Evolutionary conservation across 768 basidiomycete species (phyloP).

Genomic region (Suillus spraguei): DNA sequence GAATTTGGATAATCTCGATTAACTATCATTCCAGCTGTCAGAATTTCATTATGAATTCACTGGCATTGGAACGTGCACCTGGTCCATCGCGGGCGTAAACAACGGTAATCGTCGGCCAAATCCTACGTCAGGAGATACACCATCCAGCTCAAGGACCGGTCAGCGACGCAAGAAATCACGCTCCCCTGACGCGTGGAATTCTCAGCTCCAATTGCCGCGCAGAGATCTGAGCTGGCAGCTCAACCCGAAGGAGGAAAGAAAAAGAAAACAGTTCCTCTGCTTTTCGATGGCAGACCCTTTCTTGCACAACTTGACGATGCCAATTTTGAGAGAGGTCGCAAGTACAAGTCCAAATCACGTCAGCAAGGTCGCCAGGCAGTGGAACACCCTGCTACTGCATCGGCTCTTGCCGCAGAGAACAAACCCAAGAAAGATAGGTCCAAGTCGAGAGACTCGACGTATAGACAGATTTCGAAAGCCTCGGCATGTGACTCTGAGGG

Average conservation of each 20-base stretch:
- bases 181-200: constrained; percentile 33
- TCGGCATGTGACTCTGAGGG: constrained; percentile 31
- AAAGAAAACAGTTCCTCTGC: constrained; percentile 28
- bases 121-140: constrained; percentile 1
- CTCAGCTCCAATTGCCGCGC: constrained; percentile 20
- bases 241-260: constrained; percentile 30
- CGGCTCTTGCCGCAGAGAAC: constrained; percentile 8
- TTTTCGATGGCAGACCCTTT: constrained; percentile 25
- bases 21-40: not conserved
- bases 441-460: constrained; percentile 35
- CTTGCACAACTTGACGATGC: constrained; percentile 31
- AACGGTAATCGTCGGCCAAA: constrained; percentile 27
- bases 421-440: constrained; percentile 35
- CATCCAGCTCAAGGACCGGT: constrained; percentile 15
- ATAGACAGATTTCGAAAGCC: constrained; percentile 24
- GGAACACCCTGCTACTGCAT: constrained; percentile 22
- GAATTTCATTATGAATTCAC: constrained; percentile 19
- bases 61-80: constrained; percentile 5
- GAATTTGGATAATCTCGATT: not conserved
- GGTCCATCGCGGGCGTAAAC: constrained; percentile 27
- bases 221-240: constrained; percentile 25
- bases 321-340: constrained; percentile 34
- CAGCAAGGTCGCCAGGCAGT: constrained; percentile 25
- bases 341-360: constrained; percentile 31
- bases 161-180: constrained; percentile 37